Conservation (phyloP, 2,329 filamentous ascomycete genomes). For the Calonectria naviculata region DNA sequence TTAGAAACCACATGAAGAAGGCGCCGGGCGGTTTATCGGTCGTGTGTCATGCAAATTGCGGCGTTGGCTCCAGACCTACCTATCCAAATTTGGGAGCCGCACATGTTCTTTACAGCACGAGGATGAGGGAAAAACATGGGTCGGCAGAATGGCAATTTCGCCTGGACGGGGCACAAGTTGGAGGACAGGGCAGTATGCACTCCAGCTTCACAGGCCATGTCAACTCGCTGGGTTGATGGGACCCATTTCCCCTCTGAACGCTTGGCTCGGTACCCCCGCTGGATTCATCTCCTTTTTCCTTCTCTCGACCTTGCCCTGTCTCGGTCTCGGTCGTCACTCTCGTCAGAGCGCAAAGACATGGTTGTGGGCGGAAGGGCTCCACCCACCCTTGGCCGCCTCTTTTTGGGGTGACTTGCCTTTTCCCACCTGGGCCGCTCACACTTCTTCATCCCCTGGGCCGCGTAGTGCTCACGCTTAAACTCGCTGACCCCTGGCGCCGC, state of each 20-base stretch:
- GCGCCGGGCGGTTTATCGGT: background rate
- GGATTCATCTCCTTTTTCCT: slow-evolving; percentile 14
- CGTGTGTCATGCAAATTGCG: slow-evolving; percentile 2
- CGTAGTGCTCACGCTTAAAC: slow-evolving; percentile 5
- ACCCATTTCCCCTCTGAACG: slow-evolving; percentile 23
- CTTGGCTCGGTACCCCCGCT: background rate
- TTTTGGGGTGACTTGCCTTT: slow-evolving; percentile 20
- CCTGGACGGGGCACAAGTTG: slow-evolving; percentile 6
- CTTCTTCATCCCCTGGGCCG: background rate
- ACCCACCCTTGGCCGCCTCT: slow-evolving; percentile 23
- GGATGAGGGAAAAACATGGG: background rate
- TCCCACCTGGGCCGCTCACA: slow-evolving; percentile 12
- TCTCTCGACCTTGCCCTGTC: slow-evolving; percentile 9
- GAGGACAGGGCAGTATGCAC: background rate
- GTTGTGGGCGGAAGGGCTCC: slow-evolving; percentile 13
- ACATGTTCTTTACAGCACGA: background rate
- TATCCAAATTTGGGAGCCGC: background rate
- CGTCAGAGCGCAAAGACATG: slow-evolving; percentile 33
- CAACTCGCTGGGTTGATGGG: slow-evolving; percentile 11
- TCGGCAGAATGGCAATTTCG: slow-evolving; percentile 18
- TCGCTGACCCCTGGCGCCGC: slow-evolving; percentile 3
- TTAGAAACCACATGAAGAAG: slow-evolving; percentile 2
- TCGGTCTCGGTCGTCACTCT: slow-evolving; percentile 37
- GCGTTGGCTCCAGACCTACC: background rate
- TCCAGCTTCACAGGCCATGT: background rate